Conservation (phyloP, 2,329 filamentous ascomycete genomes). For the Clathrospora elynae region DNA sequence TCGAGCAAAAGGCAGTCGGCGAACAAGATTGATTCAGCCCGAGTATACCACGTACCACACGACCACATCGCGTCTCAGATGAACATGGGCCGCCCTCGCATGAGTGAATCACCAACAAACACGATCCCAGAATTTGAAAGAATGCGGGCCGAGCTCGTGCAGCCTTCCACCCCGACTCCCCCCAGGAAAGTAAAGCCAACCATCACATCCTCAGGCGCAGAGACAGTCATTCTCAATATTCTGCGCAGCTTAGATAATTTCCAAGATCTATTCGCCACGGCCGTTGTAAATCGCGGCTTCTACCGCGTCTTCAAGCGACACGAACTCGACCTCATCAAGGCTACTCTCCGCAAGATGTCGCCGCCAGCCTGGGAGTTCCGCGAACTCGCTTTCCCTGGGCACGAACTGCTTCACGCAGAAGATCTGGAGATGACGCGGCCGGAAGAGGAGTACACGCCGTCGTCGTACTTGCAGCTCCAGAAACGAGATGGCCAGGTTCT, state of each 20-base stretch:
- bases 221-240: constrained; percentile 59
- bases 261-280: constrained; percentile 61
- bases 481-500: constrained; percentile 60
- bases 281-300: constrained; percentile 61
- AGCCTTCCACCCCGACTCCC: constrained; percentile 27
- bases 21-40: constrained; percentile 21
- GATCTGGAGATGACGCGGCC: constrained; percentile 53
- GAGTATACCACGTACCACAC: constrained; percentile 32
- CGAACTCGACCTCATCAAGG: constrained; percentile 60
- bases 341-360: constrained; percentile 58
- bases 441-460: constrained; percentile 59
- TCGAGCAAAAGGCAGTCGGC: constrained; percentile 50
- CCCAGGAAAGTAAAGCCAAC: constrained; percentile 26
- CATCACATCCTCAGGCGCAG: constrained; percentile 53
- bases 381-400: constrained; percentile 61
- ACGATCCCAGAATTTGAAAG: constrained; percentile 30
- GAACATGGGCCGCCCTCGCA: constrained; percentile 22
- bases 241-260: constrained; percentile 56
- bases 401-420: constrained; percentile 49
- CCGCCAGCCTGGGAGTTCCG: constrained; percentile 65
- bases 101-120: constrained; percentile 30
- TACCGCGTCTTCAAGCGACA: constrained; percentile 63
- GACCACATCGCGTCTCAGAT: constrained; percentile 42
- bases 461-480: constrained; percentile 58
- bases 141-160: constrained; percentile 27